Base-by-base conservation (phyloP, 495 filamentous ascomycete species). In the Penicillium taxi region DNA sequence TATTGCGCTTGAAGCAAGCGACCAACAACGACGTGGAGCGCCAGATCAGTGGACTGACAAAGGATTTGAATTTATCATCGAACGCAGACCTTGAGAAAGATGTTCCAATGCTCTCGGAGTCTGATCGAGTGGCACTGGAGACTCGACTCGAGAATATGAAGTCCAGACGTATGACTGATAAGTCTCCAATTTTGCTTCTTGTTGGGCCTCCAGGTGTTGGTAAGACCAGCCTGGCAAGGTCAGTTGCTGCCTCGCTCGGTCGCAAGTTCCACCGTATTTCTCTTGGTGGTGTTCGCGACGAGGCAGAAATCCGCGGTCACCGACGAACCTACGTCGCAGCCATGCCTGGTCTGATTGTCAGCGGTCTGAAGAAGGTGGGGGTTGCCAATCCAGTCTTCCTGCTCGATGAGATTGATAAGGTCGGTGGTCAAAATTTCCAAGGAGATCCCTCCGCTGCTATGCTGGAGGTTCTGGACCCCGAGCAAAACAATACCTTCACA, bases 391-490 rank as follows among this genome's bases (percentile, higher is more conserved):
- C 93, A 2, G 90, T 99, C 21, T 89, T 96, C 64, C 64, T 99
- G 35, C 78, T 99, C 15, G 93, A 99, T 56, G 93, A 99, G 63
- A 96, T 99, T 48, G 93, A 99, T 70, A 99, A 99, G 69, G 74
- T 96, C 35, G 89, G 93, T 40, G 81, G 80, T 39, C 77, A 86
- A 24, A 96, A 89, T 57, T 84, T 87, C 61, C 87, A 99, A 49
- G 93, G 93, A 23, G 93, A 99, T 50, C 93, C 93, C 6, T 93
- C 86, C 17, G 93, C 93, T n/a, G 93, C 93, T 1, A 94, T 99
- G 87, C 77, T 99, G 9, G 93, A 99, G 60, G 93, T 99, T 9
- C 74, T 99, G 15, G 93, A 99, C 52, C 93, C 93, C 6, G 93
- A 99, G 57, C 93, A 99, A 63, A 99, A 99, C 50, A 72, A 94